These are phyloP conservation scores for Hyaloperonospora brassicae DNA, from an alignment of 352 stramenopile species.

Conservation along the genomic window DNA sequence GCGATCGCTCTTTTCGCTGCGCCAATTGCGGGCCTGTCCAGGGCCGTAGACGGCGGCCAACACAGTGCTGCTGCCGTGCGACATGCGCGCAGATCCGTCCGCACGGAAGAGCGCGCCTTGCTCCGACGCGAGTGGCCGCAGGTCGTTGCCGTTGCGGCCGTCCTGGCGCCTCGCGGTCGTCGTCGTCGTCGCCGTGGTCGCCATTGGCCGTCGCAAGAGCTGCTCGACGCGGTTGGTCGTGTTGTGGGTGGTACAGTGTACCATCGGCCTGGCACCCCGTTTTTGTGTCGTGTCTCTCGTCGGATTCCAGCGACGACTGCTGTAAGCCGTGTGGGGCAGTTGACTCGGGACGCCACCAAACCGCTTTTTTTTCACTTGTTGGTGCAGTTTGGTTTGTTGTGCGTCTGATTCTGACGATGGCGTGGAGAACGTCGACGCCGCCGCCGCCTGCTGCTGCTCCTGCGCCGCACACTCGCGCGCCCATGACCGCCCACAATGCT, in stretches of 20 bases:
- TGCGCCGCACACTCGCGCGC: slow-evolving; percentile 10
- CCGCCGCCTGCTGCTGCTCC: slow-evolving; percentile 3
- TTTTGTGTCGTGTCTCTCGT: too few relatives aligned
- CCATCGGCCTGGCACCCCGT: neutral
- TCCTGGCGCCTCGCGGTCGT: slow-evolving; percentile 47
- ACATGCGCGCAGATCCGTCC: slow-evolving; percentile 72
- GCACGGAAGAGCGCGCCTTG: slow-evolving; percentile 72
- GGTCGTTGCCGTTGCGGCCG: slow-evolving; percentile 63
- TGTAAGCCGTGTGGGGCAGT: too few relatives aligned
- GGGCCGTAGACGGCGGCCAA: slow-evolving; percentile 71
- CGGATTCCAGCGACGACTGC: too few relatives aligned
- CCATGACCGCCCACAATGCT: slow-evolving; percentile 50
- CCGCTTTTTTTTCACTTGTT: neutral
- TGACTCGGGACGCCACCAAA: too few relatives aligned
- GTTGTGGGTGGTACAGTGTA: slow-evolving; percentile 13
- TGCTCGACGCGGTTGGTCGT: slow-evolving; percentile 6
- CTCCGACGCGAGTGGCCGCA: slow-evolving; percentile 66
- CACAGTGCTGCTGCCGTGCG: slow-evolving; percentile 64
- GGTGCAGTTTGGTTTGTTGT: neutral
- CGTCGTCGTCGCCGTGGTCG: slow-evolving; percentile 26
- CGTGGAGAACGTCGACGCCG: slow-evolving; percentile 14
- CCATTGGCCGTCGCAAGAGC: slow-evolving; percentile 21
- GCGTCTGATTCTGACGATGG: slow-evolving; percentile 16
- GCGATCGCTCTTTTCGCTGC: slow-evolving; percentile 53
- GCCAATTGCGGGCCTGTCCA: slow-evolving; percentile 63